Percentiles rank a stretch among this genome's conserved stretches.
These are phyloP conservation scores for Malassezia brasiliensis DNA, from an alignment of 1,284 basidiomycete species.

Conservation along the genomic window DNA sequence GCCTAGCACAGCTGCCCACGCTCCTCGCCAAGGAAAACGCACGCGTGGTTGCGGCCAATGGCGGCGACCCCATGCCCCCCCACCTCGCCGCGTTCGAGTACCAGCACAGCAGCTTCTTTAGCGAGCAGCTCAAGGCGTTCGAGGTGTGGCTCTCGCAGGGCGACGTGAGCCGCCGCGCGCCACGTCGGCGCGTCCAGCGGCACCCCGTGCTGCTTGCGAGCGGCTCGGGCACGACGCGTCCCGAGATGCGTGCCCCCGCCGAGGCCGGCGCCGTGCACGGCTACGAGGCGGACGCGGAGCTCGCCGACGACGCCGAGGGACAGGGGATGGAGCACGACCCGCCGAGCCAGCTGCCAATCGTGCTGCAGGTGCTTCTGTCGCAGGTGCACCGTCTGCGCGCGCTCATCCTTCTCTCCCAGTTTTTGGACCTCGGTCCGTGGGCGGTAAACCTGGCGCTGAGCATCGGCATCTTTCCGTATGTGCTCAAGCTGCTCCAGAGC, in stretches of 20 bases:
- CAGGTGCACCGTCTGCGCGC: slow-evolving; percentile 92
- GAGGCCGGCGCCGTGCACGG: background rate
- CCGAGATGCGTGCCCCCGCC: background rate
- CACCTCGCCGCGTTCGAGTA: slow-evolving; percentile 55
- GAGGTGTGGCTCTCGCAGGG: slow-evolving; percentile 75
- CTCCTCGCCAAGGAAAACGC: slow-evolving; percentile 62
- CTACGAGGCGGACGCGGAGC: slow-evolving; percentile 4
- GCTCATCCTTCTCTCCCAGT: slow-evolving; percentile 89
- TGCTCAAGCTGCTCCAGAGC: slow-evolving; percentile 87
- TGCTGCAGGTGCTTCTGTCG: slow-evolving; percentile 88
- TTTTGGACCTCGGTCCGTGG: slow-evolving; percentile 96
- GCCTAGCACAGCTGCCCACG: slow-evolving; percentile 79
- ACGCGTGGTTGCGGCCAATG: slow-evolving; percentile 49
- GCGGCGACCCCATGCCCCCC: slow-evolving; percentile 45
- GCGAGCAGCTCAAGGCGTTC: slow-evolving; percentile 91
- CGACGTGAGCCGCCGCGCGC: slow-evolving; percentile 49
- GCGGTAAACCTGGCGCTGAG: slow-evolving; percentile 91
- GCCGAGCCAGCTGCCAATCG: slow-evolving; percentile 92
- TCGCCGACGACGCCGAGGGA: slow-evolving; percentile 53
- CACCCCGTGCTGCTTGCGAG: slow-evolving; percentile 58
- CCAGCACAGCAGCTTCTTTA: slow-evolving; percentile 83
- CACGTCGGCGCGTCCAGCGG: slow-evolving; percentile 55
- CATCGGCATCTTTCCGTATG: slow-evolving; percentile 99
- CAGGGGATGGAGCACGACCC: slow-evolving; percentile 55
- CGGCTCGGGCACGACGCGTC: slow-evolving; percentile 50